Percentiles rank a stretch among this genome's conserved stretches.
Conservation (phyloP, 2,329 filamentous ascomycete species). For the Botrytis paeoniae region DNA sequence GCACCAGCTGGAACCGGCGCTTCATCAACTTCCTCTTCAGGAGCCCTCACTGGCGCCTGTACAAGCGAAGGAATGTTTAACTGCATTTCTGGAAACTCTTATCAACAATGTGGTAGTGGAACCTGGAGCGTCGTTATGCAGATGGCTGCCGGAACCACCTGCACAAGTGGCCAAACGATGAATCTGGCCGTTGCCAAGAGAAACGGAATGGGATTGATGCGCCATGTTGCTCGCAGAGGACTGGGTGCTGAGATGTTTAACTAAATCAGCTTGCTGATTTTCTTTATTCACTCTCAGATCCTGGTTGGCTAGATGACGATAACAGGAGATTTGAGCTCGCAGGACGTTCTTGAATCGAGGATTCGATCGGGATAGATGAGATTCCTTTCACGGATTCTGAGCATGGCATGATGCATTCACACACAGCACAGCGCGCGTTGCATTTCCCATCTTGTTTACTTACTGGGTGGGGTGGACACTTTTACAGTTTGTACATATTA, state of each 20-base stretch:
- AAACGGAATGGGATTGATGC: neutral
- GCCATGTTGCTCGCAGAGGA: neutral
- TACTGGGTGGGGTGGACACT: neutral
- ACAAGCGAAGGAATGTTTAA: slow-evolving; percentile 52
- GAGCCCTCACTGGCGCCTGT: slow-evolving; percentile 42
- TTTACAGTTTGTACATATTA: neutral
- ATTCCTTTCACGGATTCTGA: neutral
- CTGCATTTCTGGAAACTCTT: slow-evolving; percentile 50
- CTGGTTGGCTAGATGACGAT: neutral
- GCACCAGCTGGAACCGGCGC: slow-evolving; percentile 28
- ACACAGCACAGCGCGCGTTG: neutral
- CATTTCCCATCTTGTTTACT: neutral
- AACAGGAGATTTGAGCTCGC: neutral
- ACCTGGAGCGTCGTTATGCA: slow-evolving; percentile 46
- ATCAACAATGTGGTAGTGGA: slow-evolving; percentile 55
- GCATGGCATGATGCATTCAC: neutral
- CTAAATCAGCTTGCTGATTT: neutral
- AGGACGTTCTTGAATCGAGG: neutral
- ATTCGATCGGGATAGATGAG: neutral
- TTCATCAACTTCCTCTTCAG: slow-evolving; percentile 19
- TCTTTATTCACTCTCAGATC: neutral
- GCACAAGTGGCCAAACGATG: slow-evolving; percentile 43
- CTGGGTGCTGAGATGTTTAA: neutral
- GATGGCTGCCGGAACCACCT: slow-evolving; percentile 48
- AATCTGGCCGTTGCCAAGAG: slow-evolving; percentile 40